phyloP scores from a whole-genome alignment of 495 filamentous ascomycete species.

The Lasiosphaeria hispida region DNA sequence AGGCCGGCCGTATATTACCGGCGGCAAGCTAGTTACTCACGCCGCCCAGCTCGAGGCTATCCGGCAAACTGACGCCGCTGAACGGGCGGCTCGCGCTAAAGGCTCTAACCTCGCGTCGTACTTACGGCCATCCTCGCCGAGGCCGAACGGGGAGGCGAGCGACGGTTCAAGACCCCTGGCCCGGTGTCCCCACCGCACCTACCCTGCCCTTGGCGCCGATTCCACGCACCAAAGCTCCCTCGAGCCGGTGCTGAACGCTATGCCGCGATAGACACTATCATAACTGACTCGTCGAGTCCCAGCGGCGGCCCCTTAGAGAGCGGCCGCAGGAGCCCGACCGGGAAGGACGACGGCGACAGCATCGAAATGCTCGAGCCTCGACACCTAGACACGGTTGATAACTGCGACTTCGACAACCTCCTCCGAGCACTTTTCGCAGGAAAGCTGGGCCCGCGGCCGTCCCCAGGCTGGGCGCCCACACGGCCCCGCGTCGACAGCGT shows the following conservation, averaged over 20 bases:
- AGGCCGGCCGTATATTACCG: too few relatives aligned
- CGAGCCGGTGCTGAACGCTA: neutral
- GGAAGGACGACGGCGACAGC: neutral
- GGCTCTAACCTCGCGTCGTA: neutral
- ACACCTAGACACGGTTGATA: neutral
- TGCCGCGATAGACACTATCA: constrained; percentile 4
- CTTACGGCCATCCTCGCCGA: neutral
- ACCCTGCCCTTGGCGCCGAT: neutral
- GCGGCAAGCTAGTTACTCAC: too few relatives aligned
- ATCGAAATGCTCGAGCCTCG: neutral
- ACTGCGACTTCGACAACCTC: too few relatives aligned
- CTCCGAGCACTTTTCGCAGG: too few relatives aligned
- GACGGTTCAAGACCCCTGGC: constrained; percentile 4
- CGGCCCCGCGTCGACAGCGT: too few relatives aligned
- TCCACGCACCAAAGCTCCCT: constrained; percentile 6
- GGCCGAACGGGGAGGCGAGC: constrained; percentile 1
- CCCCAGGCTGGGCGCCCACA: too few relatives aligned
- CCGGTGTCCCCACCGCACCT: neutral
- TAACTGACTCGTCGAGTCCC: too few relatives aligned
- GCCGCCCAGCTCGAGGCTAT: constrained; percentile 1
- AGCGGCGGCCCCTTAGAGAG: neutral
- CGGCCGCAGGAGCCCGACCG: neutral
- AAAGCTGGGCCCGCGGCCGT: too few relatives aligned
- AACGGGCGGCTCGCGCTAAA: too few relatives aligned
- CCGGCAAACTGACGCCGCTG: neutral